phyloP scores from a whole-genome alignment of 2,329 filamentous ascomycete genomes.

The Diaporthe amygdali region DNA sequence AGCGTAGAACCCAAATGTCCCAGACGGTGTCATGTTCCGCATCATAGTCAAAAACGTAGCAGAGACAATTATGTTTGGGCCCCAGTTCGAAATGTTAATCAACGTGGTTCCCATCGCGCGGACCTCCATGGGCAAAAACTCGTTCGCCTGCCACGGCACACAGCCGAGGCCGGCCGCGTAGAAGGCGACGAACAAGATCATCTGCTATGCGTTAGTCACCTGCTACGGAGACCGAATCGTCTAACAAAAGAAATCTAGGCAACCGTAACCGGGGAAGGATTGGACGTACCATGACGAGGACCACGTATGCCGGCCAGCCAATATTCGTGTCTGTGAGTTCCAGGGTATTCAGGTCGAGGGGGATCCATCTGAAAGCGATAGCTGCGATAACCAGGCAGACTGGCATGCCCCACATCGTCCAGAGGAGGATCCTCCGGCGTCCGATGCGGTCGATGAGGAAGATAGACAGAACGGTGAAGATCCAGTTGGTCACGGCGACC shows the following conservation, averaged over 20 bases:
- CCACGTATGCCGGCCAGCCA: constrained; percentile 37
- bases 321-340: constrained; percentile 40
- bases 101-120: neutral
- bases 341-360: constrained; percentile 46
- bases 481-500: constrained; percentile 51
- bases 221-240: too few species aligned
- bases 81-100: neutral
- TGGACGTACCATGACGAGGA: constrained; percentile 47
- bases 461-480: constrained; percentile 55
- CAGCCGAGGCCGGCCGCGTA: constrained; percentile 32
- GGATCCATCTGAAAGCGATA: constrained; percentile 50
- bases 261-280: too few species aligned
- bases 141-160: neutral
- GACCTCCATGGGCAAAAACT: neutral
- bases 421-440: constrained; percentile 48
- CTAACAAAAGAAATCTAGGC: too few species aligned
- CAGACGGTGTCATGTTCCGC: neutral
- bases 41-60: neutral
- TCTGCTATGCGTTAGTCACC: too few species aligned
- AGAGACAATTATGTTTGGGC: neutral
- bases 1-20: neutral
- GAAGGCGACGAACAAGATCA: constrained; percentile 48
- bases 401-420: constrained; percentile 50
- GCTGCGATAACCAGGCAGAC: constrained; percentile 46
- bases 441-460: constrained; percentile 51